Percentiles rank a stretch among this genome's conserved stretches.
Conservation (phyloP, 179 eudicot species). For the Spergularia azorica region DNA sequence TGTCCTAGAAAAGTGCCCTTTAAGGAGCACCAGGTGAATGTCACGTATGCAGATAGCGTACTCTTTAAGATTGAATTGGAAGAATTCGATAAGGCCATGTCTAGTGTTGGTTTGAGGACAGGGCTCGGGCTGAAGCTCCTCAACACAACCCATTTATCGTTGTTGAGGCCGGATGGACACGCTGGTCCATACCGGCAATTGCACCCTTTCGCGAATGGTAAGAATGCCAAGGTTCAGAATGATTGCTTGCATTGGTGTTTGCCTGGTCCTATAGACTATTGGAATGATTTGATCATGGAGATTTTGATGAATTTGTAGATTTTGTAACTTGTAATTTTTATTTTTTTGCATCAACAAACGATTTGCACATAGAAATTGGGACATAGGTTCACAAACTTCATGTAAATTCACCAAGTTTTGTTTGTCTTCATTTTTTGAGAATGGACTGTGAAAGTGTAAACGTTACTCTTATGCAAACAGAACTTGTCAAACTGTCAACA, state of each 20-base stretch:
- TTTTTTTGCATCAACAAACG: too few species aligned
- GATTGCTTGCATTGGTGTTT: slow-evolving; percentile 97
- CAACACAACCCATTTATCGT: slow-evolving; percentile 56
- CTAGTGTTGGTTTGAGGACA: slow-evolving; percentile 18
- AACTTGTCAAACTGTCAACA: too few species aligned
- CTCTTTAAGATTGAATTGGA: slow-evolving; percentile 60
- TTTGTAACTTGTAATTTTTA: not conserved
- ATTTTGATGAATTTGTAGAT: slow-evolving; percentile 34
- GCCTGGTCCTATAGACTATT: slow-evolving; percentile 86
- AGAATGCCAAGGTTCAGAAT: slow-evolving; percentile 56
- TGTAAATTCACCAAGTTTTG: too few species aligned
- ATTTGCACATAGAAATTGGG: too few species aligned
- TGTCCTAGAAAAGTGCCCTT: slow-evolving; percentile 60
- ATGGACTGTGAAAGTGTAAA: too few species aligned
- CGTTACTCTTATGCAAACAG: too few species aligned
- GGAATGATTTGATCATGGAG: slow-evolving; percentile 72
- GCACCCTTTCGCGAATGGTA: slow-evolving; percentile 59
- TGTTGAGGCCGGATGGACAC: slow-evolving; percentile 85
- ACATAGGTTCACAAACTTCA: too few species aligned
- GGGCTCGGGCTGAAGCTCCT: slow-evolving; percentile 48
- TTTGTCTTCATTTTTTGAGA: too few species aligned
- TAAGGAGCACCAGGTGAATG: slow-evolving; percentile 39
- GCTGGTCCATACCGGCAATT: slow-evolving; percentile 69
- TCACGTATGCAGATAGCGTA: slow-evolving; percentile 35
- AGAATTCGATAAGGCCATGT: slow-evolving; percentile 48